Evolutionary conservation across 2,329 filamentous ascomycete species (phyloP).

Genomic region (Reticulascus tulasneorum): DNA sequence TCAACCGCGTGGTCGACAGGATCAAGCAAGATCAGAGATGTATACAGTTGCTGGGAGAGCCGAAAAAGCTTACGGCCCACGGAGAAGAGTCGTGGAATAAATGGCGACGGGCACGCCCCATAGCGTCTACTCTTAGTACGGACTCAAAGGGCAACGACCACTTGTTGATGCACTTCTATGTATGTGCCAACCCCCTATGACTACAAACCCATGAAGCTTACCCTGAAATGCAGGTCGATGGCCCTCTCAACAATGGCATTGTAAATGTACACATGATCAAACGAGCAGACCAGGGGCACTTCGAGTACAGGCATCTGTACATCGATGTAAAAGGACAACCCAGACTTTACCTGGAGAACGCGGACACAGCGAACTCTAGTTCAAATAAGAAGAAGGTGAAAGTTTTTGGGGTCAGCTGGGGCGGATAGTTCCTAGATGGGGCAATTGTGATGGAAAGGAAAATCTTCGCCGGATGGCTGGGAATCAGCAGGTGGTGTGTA

Average conservation of each 20-base stretch:
- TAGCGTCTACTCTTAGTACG: constrained; percentile 50
- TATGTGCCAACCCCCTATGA: constrained; percentile 33
- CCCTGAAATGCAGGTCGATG: constrained; percentile 58
- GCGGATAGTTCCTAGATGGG: constrained; percentile 20
- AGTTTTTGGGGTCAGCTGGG: constrained; percentile 62
- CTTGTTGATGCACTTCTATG: constrained; percentile 79
- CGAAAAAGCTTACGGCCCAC: constrained; percentile 71
- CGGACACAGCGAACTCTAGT: constrained; percentile 36
- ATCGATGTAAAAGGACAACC: constrained; percentile 72
- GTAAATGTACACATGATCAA: constrained; percentile 77
- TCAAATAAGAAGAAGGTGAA: constrained; percentile 42
- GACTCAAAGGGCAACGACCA: constrained; percentile 77
- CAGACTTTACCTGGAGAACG: constrained; percentile 63
- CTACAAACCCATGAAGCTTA: not conserved
- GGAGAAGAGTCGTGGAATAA: constrained; percentile 79
- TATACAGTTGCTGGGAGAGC: constrained; percentile 68
- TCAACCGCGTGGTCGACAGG: constrained; percentile 79
- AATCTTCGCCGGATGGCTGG: no score
- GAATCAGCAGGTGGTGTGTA: no score
- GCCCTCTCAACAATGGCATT: constrained; percentile 67
- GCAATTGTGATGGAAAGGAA: no score
- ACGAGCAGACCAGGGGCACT: constrained; percentile 59
- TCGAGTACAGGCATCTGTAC: constrained; percentile 74
- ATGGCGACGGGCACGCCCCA: constrained; percentile 66
- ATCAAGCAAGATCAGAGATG: constrained; percentile 72